phyloP scores from a whole-genome alignment of 169 alveolate genomes.

The Eimeria necatrix region DNA sequence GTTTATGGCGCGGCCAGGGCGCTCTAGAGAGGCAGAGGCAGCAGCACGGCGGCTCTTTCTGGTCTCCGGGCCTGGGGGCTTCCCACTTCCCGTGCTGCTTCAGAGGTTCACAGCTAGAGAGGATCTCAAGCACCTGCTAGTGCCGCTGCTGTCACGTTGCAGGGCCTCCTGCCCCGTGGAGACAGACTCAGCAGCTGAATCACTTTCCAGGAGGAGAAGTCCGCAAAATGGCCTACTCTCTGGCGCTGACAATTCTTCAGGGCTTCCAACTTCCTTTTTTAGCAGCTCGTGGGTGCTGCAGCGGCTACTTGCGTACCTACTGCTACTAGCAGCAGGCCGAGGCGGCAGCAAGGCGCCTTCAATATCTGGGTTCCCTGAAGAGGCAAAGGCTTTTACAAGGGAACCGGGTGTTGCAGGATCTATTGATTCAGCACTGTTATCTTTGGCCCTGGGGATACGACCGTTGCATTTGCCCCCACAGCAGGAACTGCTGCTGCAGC shows the following conservation, averaged over 20 bases:
- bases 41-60: conserved; percentile 32
- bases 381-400: not conserved
- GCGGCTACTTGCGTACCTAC: conserved; percentile 50
- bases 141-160: conserved; percentile 20
- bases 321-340: conserved; percentile 43
- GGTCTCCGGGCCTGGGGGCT: conserved; percentile 19
- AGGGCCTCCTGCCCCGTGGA: not conserved
- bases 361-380: not conserved
- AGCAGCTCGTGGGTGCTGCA: conserved; percentile 59
- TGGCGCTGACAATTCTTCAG: too few species aligned
- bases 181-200: not conserved
- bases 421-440: conserved; percentile 4
- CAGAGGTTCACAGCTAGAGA: conserved; percentile 18
- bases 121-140: conserved; percentile 17
- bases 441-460: conserved; percentile 24
- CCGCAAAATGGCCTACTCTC: not conserved
- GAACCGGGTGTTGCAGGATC: not conserved
- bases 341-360: conserved; percentile 3
- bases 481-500: conserved; percentile 69
- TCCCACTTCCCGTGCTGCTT: conserved; percentile 13
- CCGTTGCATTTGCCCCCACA: conserved; percentile 63
- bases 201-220: not conserved
- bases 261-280: not conserved
- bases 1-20: not conserved
- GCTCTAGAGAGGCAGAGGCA: not conserved